Evolutionary conservation across 176 grass and related monocot species (phyloP), one percentile per base, ranked within the genome.

Genomic region (Cocos nucifera): DNA sequence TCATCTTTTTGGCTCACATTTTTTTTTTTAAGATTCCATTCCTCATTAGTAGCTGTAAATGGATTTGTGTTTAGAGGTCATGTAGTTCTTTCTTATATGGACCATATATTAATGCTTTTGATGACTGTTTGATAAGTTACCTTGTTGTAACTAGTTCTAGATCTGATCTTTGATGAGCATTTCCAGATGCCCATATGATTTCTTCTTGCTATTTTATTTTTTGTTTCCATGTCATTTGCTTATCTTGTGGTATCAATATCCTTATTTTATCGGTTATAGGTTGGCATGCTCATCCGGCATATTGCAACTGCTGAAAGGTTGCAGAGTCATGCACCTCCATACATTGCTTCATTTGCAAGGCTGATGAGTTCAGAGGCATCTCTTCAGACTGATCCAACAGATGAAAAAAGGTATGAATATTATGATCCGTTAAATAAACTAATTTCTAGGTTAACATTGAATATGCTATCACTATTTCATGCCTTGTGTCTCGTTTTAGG

Each of bases 321-420:
- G 50, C 83, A 81, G 73, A 71, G 71, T 21, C 78, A 64, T 24
- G n/a, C 28, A 27, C 52, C 67, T 57, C 66, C 39, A 73, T 76
- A 69, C 51, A 51, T 56, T 15, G 54, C 77, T 71, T 72, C 73
- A 26, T 49, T 79, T 57, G 1, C 23, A 48, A 98, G 93, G 58
- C 63, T 63, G 53, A 87, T 92, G 62, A 81, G 87, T 54, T 81
- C 79, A 57, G 56, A 71, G 2, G 50, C 81, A 61, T 81, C 84
- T 58, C 70, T 80, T 5, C 84, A 80, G 35, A 17, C 73, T 19
- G 28, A 80, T 35, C 73, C 74, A 51, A 75, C 66, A 53, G 81
- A 91, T 22, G 87, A 80, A 63, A 97, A 78, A 78, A 87, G 87
- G 93, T 97, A 80, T 1, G 1, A 16, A 28, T 1, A 50, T 62